Percentiles rank a stretch among this genome's conserved stretches.
Conservation (phyloP, 2,329 filamentous ascomycete genomes). For the Aspergillus fijiensis region DNA sequence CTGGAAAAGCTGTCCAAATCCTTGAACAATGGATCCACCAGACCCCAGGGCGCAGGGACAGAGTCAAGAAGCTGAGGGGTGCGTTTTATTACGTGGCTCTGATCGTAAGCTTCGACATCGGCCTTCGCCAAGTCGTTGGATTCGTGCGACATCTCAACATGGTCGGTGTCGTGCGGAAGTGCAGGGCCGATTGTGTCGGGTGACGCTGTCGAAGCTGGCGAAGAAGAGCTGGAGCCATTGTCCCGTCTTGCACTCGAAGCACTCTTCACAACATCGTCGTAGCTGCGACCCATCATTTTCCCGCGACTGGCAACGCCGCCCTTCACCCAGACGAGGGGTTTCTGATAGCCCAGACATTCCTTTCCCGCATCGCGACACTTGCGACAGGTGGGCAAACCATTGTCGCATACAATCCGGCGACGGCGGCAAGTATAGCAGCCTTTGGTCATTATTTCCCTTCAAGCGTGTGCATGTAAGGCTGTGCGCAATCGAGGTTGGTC, state of each 20-base stretch:
- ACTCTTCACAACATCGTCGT: conserved; percentile 38
- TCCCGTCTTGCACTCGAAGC: conserved; percentile 1
- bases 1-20: conserved; percentile 46
- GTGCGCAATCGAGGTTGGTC: neutral
- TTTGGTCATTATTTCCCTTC: conserved; percentile 34
- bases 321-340: conserved; percentile 45
- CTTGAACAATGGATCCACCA: conserved; percentile 50
- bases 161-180: neutral
- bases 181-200: conserved; percentile 14
- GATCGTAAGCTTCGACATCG: neutral
- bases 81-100: conserved; percentile 1
- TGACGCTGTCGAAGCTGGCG: neutral
- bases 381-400: conserved; percentile 42
- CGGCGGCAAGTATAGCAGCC: conserved; percentile 48
- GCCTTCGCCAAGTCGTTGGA: neutral
- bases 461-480: neutral
- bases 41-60: conserved; percentile 37
- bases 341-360: conserved; percentile 46
- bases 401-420: conserved; percentile 46
- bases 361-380: conserved; percentile 46
- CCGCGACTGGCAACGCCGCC: conserved; percentile 46
- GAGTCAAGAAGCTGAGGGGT: conserved; percentile 14
- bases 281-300: conserved; percentile 55
- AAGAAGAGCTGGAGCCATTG: neutral
- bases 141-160: neutral